phyloP scores from a whole-genome alignment of 2,329 filamentous ascomycete genomes.

The Didymella pomorum region DNA sequence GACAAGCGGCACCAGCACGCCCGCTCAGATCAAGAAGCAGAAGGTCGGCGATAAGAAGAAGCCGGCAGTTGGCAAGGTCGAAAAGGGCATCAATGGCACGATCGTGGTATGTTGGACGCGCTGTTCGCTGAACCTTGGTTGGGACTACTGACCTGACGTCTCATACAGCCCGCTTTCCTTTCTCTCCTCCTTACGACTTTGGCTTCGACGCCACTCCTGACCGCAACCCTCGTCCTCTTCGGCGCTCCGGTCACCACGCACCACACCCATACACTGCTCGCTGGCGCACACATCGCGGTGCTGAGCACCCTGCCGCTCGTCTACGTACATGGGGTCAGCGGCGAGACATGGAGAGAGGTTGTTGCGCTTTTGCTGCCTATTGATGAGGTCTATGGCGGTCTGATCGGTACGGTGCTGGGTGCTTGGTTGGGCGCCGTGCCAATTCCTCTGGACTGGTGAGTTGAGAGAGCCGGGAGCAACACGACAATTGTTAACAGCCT shows the following conservation, averaged over 20 bases:
- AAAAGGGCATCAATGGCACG: slow-evolving; percentile 38
- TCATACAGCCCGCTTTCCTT: slow-evolving; percentile 70
- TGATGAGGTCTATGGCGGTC: slow-evolving; percentile 84
- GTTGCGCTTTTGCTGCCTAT: slow-evolving; percentile 75
- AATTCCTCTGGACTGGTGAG: slow-evolving; percentile 89
- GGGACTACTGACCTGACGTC: slow-evolving; percentile 16
- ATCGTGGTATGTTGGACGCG: slow-evolving; percentile 52
- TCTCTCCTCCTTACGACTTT: slow-evolving; percentile 68
- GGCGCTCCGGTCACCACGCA: slow-evolving; percentile 90
- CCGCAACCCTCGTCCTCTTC: slow-evolving; percentile 78
- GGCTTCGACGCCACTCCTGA: slow-evolving; percentile 65
- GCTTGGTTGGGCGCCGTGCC: slow-evolving; percentile 95
- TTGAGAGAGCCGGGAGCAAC: slow-evolving; percentile 15
- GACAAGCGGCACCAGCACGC: slow-evolving; percentile 50
- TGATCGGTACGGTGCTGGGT: slow-evolving; percentile 79
- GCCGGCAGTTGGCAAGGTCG: slow-evolving; percentile 33
- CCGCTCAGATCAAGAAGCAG: slow-evolving; percentile 60
- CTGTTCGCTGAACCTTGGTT: neutral
- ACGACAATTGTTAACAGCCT: slow-evolving; percentile 19
- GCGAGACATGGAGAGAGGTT: slow-evolving; percentile 72
- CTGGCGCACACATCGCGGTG: slow-evolving; percentile 81
- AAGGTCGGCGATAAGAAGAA: slow-evolving; percentile 53
- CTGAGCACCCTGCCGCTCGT: slow-evolving; percentile 81
- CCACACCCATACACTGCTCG: slow-evolving; percentile 77
- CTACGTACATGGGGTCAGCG: slow-evolving; percentile 84